A percentile compares a stretch with the other conserved stretches of the same genome.
Evolutionary conservation across 306 rosid genomes (phyloP).

Genomic region (Vicia sativa): DNA sequence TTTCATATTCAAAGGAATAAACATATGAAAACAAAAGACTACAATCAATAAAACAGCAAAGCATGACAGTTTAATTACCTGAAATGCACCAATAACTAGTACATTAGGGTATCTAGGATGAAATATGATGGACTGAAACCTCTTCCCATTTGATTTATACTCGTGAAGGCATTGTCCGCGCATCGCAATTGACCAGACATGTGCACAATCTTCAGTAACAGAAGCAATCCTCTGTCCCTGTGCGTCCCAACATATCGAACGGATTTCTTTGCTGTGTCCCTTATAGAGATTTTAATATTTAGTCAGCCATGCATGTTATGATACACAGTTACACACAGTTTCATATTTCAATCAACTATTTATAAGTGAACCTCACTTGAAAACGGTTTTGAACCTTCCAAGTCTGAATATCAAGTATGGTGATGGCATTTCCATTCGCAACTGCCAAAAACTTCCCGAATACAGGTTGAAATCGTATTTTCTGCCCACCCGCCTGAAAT

Average conservation of each 20-base stretch:
- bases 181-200: background rate
- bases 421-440: slow-evolving; percentile 13
- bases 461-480: slow-evolving; percentile 11
- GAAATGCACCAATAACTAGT: slow-evolving; percentile 6
- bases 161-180: background rate
- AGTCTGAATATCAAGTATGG: slow-evolving; percentile 15
- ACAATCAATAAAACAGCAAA: background rate
- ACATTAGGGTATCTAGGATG: slow-evolving; percentile 21
- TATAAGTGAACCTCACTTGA: slow-evolving; percentile 15
- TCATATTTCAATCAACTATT: background rate
- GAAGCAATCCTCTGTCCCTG: slow-evolving; percentile 14
- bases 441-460: background rate
- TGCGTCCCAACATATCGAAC: slow-evolving; percentile 16
- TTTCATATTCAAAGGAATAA: background rate
- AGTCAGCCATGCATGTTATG: background rate
- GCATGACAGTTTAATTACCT: background rate
- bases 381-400: background rate
- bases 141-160: background rate
- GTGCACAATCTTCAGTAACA: slow-evolving; percentile 23
- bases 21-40: background rate
- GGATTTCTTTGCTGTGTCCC: slow-evolving; percentile 8
- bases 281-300: background rate
- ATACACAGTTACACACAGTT: background rate
- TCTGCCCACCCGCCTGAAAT: slow-evolving; percentile 13
- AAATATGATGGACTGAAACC: background rate